phyloP scores from a whole-genome alignment of 257 asterid genomes.

The Penstemon eatonii region DNA sequence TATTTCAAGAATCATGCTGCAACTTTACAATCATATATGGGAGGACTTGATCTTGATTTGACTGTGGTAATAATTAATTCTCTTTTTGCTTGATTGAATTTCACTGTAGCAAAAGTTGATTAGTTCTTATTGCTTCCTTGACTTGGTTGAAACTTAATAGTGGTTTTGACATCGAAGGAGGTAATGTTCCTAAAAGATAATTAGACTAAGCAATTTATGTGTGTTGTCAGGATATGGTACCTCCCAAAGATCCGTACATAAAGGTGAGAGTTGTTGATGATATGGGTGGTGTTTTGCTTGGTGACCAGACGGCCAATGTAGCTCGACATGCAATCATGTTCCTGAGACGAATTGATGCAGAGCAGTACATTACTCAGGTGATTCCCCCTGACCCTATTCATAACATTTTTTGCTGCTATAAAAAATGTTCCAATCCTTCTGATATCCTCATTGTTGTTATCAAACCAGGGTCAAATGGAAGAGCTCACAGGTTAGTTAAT shows the following conservation, averaged over 20 bases:
- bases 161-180: too few relatives aligned
- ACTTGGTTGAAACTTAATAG: too few relatives aligned
- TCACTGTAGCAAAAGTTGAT: neutral
- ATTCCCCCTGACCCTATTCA: slow-evolving; percentile 6
- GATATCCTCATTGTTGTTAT: slow-evolving; percentile 8
- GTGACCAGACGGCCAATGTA: slow-evolving; percentile 76
- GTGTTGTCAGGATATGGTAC: slow-evolving; percentile 74
- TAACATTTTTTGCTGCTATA: neutral
- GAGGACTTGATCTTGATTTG: slow-evolving; percentile 69
- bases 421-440: neutral
- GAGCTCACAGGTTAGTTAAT: slow-evolving; percentile 61
- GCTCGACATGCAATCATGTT: slow-evolving; percentile 88
- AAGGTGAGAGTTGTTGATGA: slow-evolving; percentile 88
- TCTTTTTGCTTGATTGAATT: slow-evolving; percentile 18
- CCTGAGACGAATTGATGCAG: slow-evolving; percentile 87
- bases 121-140: neutral
- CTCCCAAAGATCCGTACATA: slow-evolving; percentile 94
- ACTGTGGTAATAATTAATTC: slow-evolving; percentile 63
- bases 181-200: neutral
- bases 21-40: slow-evolving; percentile 63
- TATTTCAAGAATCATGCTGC: slow-evolving; percentile 72
- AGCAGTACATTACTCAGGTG: slow-evolving; percentile 84
- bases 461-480: slow-evolving; percentile 79
- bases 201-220: neutral
- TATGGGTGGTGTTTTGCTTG: slow-evolving; percentile 73